These are phyloP conservation scores for Entoloma clypeatum DNA, from an alignment of 1,284 basidiomycete genomes.

Conservation along the genomic window DNA sequence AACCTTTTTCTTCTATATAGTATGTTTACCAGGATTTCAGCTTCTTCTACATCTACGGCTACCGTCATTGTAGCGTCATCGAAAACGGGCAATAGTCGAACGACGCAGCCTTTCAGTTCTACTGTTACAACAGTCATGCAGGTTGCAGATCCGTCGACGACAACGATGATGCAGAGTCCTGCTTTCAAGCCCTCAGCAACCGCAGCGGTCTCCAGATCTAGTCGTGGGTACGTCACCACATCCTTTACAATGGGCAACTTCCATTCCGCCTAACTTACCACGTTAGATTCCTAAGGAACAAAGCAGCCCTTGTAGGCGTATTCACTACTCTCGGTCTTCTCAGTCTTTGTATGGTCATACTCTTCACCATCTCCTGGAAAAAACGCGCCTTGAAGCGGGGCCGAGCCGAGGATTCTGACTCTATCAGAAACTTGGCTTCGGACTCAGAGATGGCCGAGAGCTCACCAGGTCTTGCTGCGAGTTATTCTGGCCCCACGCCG, in stretches of 20 bases:
- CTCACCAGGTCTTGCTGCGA: no score
- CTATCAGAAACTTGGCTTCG: constrained; percentile 25
- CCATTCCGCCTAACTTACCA: constrained; percentile 3
- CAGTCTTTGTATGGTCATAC: constrained; percentile 22
- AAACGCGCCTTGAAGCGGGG: constrained; percentile 21
- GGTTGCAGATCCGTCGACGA: constrained; percentile 1
- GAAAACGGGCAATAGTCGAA: constrained; percentile 8
- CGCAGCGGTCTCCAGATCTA: constrained; percentile 2
- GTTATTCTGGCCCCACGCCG: no score
- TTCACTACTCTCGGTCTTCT: constrained; percentile 39
- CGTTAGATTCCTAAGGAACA: constrained; percentile 44
- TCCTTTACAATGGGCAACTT: constrained; percentile 14
- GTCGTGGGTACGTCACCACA: constrained; percentile 12
- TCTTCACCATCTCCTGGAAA: constrained; percentile 24
- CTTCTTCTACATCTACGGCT: constrained; percentile 2
- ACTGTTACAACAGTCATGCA: constrained; percentile 10
- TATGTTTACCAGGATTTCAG: no score
- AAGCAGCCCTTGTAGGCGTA: constrained; percentile 44
- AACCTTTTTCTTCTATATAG: no score
- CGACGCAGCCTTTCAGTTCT: constrained; percentile 2
- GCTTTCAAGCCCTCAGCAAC: constrained; percentile 6
- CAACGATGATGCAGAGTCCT: constrained; percentile 6
- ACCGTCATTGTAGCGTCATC: neutral
- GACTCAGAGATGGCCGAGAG: constrained; percentile 18
- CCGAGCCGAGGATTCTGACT: constrained; percentile 22